A percentile compares a stretch with the other conserved stretches of the same genome.
phyloP scores from a whole-genome alignment of 352 stramenopile species.

The Elongisporangium undulatum region DNA sequence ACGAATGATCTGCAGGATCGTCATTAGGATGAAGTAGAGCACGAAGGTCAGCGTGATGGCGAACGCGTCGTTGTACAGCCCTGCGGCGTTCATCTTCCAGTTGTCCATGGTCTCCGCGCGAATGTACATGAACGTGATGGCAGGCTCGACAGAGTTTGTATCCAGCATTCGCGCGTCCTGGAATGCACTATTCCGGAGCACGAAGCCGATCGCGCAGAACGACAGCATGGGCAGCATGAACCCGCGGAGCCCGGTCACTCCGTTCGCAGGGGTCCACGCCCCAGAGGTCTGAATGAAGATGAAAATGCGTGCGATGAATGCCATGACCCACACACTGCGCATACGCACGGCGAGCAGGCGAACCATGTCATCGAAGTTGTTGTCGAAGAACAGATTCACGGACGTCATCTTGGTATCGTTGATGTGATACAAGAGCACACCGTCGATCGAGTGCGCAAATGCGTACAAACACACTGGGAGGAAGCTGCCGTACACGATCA shows the following conservation, averaged over 20 bases:
- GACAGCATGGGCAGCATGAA: conserved; percentile 31
- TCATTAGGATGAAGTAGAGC: conserved; percentile 26
- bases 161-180: conserved; percentile 44
- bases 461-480: conserved; percentile 41
- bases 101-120: conserved; percentile 44
- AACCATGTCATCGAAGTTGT: conserved; percentile 30
- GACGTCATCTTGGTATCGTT: conserved; percentile 34
- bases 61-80: conserved; percentile 45
- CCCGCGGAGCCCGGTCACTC: conserved; percentile 33
- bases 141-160: conserved; percentile 44
- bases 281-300: conserved; percentile 46
- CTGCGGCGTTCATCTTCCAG: conserved; percentile 58
- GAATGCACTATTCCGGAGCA: conserved; percentile 26
- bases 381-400: conserved; percentile 18
- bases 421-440: conserved; percentile 44
- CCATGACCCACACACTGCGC: conserved; percentile 45
- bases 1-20: conserved; percentile 17
- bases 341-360: conserved; percentile 40
- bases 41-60: conserved; percentile 33
- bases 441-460: conserved; percentile 43
- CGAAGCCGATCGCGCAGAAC: conserved; percentile 29
- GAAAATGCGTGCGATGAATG: conserved; percentile 32
- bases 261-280: conserved; percentile 39
- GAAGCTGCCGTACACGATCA: conserved; percentile 51
- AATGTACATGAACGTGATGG: conserved; percentile 51